These are phyloP conservation scores for Claviceps pazoutovae DNA, from an alignment of 2,329 filamentous ascomycete genomes.

Conservation along the genomic window DNA sequence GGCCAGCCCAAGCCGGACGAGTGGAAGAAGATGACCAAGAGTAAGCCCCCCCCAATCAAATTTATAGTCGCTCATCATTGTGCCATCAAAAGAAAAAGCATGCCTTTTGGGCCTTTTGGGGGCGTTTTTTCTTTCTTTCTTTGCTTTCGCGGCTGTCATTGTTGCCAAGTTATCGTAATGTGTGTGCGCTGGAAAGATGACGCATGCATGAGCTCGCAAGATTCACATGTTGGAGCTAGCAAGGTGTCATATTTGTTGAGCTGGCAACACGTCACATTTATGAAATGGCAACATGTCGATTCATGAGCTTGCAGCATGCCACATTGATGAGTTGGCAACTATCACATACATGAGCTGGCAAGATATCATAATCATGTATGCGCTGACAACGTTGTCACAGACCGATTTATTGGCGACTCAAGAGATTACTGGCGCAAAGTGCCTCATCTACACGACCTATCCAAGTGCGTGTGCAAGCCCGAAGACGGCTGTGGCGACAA, in stretches of 20 bases:
- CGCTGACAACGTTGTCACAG: conserved; percentile 26
- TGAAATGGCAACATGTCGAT: too few relatives aligned
- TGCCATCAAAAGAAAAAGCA: neutral
- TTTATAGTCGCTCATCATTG: neutral
- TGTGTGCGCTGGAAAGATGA: too few relatives aligned
- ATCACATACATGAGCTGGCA: neutral
- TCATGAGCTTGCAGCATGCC: too few relatives aligned
- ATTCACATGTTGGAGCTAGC: too few relatives aligned
- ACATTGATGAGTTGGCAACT: too few relatives aligned
- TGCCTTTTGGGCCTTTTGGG: neutral
- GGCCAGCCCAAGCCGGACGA: conserved; percentile 86
- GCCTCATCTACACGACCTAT: conserved; percentile 57
- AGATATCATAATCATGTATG: neutral
- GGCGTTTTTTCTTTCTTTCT: too few relatives aligned
- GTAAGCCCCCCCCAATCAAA: conserved; percentile 28
- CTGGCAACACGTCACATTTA: too few relatives aligned
- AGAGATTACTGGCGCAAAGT: conserved; percentile 68
- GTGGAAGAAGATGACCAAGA: conserved; percentile 84
- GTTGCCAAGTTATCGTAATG: too few relatives aligned
- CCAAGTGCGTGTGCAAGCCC: conserved; percentile 62
- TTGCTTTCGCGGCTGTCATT: neutral
- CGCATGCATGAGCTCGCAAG: too few relatives aligned
- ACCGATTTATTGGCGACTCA: conserved; percentile 82
- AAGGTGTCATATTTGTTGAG: too few relatives aligned
- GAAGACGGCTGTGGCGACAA: conserved; percentile 75